Base-by-base conservation (phyloP, 2,329 filamentous ascomycete species). In the Apiospora marii region DNA sequence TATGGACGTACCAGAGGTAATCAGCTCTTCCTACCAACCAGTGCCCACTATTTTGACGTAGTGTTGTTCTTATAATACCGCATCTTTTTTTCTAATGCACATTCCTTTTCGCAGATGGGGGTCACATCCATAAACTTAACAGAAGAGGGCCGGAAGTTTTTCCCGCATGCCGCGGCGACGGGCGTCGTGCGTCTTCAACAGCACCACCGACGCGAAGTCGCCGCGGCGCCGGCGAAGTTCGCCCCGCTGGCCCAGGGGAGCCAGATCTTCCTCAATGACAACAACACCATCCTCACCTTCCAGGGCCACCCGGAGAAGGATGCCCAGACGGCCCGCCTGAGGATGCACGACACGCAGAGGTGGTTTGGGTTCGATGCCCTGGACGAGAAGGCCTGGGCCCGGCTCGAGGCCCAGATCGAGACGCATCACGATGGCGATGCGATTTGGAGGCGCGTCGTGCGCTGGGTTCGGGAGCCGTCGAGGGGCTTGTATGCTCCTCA, bases 301-400 rank as follows among this genome's bases (percentile, higher is more conserved):
- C 85, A 87, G 73, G 84, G 83, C 0, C 85, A 86, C 72, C 85
- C 84, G 0, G 84, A 86, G 75, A 83, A 86, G 75, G 82, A 84
- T 70, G 78, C 78, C 8, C 78, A 78, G 48, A 81, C 84, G 24
- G 84, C 84, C 4, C 82, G 80, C 71, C 77, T 81, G 68, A 75
- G 84, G 73, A 75, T 86, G 67, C 74, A 80, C 72, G 80, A 84
- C 71, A 74, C 82, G 1, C 73, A 76, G 46, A 75, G 79, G 5
- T 85, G 84, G 82, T 84, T 81, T 73, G 81, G 81, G 3, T 78
- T 82, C 44, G 80, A 82, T 37, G 74, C 76, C 6, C 70, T 75
- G 1, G 80, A 83, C 24, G 75, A 78, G 37, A 79, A 78, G 68
- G 77, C 78, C 14, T 79, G 80, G 73, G 76, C 75, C 4, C 71